These are phyloP conservation scores for Cutaneotrichosporon cavernicola DNA, from an alignment of 1,284 basidiomycete genomes.

Conservation along the genomic window DNA sequence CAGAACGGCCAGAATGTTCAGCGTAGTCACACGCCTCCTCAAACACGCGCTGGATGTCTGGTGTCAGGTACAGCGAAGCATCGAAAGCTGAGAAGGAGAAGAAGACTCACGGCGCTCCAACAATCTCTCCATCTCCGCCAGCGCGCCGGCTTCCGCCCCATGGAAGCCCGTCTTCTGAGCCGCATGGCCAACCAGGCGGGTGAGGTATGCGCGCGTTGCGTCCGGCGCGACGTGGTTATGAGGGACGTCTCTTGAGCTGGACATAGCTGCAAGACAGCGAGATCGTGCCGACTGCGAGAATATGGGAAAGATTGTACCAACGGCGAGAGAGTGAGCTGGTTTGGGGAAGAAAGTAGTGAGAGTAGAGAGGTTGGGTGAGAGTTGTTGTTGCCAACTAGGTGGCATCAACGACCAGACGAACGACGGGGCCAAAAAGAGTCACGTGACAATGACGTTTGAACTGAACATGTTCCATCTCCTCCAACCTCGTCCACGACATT, in stretches of 20 bases:
- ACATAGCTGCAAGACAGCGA: not conserved
- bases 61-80: not conserved
- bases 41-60: conserved; percentile 45
- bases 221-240: conserved; percentile 18
- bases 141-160: conserved; percentile 45
- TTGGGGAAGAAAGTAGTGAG: too few relatives aligned
- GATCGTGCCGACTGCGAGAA: not conserved
- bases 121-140: conserved; percentile 45
- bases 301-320: not conserved
- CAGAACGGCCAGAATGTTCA: conserved; percentile 27
- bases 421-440: not conserved
- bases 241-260: not conserved
- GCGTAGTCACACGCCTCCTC: conserved; percentile 37
- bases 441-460: not conserved
- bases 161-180: conserved; percentile 40
- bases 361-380: not conserved
- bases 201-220: conserved; percentile 32
- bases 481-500: not conserved
- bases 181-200: conserved; percentile 33
- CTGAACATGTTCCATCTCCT: too few relatives aligned
- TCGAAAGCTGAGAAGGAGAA: not conserved
- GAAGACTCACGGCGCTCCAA: conserved; percentile 43
- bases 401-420: too few relatives aligned
- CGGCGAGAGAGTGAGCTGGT: too few relatives aligned
- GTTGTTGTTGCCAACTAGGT: not conserved